Evolutionary conservation across 805 yeast species (phyloP).

Genomic region (Lipomyces kockii): DNA sequence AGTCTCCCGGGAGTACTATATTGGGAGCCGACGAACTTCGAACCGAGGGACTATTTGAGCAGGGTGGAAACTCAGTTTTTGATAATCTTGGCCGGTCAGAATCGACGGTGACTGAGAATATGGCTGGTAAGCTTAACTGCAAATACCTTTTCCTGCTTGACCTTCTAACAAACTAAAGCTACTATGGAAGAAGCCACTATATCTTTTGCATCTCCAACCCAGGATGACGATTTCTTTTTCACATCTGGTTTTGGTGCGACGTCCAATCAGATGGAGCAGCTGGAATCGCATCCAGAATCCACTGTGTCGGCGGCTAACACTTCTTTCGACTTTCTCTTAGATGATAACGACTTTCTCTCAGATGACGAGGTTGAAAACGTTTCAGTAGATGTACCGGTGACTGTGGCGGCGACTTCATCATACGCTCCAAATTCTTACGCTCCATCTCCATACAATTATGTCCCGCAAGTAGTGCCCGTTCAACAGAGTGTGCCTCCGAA

Average conservation of each 20-base stretch:
- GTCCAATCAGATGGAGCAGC: neutral
- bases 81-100: neutral
- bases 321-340: conserved; percentile 32
- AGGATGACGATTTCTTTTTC: conserved; percentile 15
- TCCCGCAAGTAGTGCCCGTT: conserved; percentile 6
- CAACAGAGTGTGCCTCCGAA: conserved; percentile 8
- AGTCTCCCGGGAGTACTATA: neutral
- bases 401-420: conserved; percentile 11
- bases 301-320: neutral
- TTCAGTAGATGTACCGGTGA: neutral
- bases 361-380: conserved; percentile 22
- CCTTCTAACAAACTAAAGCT: neutral
- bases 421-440: conserved; percentile 7
- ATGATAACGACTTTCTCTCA: conserved; percentile 32
- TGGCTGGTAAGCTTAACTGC: neutral
- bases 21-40: neutral
- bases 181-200: neutral
- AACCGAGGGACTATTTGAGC: neutral
- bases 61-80: neutral
- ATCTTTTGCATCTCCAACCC: neutral
- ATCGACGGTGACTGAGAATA: neutral
- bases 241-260: conserved; percentile 2
- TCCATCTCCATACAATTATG: neutral
- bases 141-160: neutral
- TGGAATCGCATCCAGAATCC: neutral